Evolutionary conservation across 257 asterid species (phyloP).

Genomic region (Verbena officinalis): DNA sequence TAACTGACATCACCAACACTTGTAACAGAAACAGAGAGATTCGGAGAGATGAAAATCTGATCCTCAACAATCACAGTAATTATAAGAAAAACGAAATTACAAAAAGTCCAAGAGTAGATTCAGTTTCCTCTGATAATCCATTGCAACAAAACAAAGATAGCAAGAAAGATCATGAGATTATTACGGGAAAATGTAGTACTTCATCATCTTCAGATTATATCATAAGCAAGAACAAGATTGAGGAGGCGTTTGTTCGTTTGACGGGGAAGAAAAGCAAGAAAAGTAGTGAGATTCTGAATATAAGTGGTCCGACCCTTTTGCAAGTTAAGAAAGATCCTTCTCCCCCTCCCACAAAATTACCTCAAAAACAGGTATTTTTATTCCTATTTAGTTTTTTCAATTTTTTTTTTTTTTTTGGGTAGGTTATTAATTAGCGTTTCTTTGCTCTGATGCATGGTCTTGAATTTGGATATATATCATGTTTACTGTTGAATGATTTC

Average conservation of each 20-base stretch:
- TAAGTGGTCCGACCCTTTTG: constrained; percentile 45
- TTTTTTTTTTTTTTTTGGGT: too few species aligned
- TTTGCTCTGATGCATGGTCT: too few species aligned
- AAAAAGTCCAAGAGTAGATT: constrained; percentile 29
- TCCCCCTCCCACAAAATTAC: constrained; percentile 46
- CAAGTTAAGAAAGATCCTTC: constrained; percentile 58
- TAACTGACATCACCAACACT: constrained; percentile 54
- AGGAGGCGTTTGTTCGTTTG: constrained; percentile 48
- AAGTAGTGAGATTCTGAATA: constrained; percentile 44
- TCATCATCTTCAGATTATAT: constrained; percentile 34
- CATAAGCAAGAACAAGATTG: constrained; percentile 47
- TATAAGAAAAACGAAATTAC: constrained; percentile 31
- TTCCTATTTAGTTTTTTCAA: too few species aligned
- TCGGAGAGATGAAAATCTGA: constrained; percentile 42
- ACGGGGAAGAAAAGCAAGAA: constrained; percentile 48
- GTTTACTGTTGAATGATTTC: too few species aligned
- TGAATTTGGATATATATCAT: too few species aligned
- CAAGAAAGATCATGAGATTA: too few species aligned
- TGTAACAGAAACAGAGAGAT: constrained; percentile 30
- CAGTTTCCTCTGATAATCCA: constrained; percentile 10
- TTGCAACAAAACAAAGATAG: constrained; percentile 22
- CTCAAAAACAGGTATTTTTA: constrained; percentile 53
- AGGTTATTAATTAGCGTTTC: too few species aligned
- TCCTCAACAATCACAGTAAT: constrained; percentile 48
- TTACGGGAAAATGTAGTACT: constrained; percentile 28